Evolutionary conservation across 805 yeast genomes (phyloP).

Genomic region (Candida jianshihensis): DNA sequence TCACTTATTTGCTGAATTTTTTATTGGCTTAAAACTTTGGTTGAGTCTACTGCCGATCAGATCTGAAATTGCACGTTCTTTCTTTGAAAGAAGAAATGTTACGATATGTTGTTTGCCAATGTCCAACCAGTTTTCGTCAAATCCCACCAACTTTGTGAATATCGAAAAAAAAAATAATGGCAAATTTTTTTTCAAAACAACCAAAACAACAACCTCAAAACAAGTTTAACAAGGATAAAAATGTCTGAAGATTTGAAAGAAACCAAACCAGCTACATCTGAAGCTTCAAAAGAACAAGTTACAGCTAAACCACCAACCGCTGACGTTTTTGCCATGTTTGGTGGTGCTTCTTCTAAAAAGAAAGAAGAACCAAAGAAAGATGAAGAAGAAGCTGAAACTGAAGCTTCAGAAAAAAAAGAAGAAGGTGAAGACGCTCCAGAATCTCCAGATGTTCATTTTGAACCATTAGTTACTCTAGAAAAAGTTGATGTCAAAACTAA

Average conservation of each 20-base stretch:
- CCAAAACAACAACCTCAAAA: slow-evolving; percentile 1
- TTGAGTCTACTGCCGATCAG: too few relatives aligned
- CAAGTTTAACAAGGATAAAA: background rate
- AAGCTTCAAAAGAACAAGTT: slow-evolving; percentile 7
- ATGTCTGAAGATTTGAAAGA: slow-evolving; percentile 19
- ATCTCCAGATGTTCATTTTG: slow-evolving; percentile 70
- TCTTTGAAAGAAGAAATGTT: too few relatives aligned
- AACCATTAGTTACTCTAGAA: slow-evolving; percentile 91
- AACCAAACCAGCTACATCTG: slow-evolving; percentile 21
- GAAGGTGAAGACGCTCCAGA: slow-evolving; percentile 32
- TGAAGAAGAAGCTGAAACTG: slow-evolving; percentile 22
- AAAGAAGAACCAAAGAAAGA: slow-evolving; percentile 28
- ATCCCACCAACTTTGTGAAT: too few relatives aligned
- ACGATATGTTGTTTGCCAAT: too few relatives aligned
- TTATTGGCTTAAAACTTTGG: too few relatives aligned
- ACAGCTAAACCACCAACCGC: slow-evolving; percentile 63
- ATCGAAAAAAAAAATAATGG: too few relatives aligned
- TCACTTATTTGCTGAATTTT: too few relatives aligned
- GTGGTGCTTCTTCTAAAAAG: slow-evolving; percentile 76
- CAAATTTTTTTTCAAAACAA: slow-evolving; percentile 18
- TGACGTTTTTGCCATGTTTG: slow-evolving; percentile 91
- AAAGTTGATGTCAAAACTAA: slow-evolving; percentile 94
- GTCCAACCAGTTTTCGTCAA: too few relatives aligned
- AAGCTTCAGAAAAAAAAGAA: slow-evolving; percentile 30
- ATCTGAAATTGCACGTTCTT: too few relatives aligned